Percentiles rank a stretch among this genome's conserved stretches.
phyloP scores from a whole-genome alignment of 2,329 filamentous ascomycete genomes.

The Cytospora mali region DNA sequence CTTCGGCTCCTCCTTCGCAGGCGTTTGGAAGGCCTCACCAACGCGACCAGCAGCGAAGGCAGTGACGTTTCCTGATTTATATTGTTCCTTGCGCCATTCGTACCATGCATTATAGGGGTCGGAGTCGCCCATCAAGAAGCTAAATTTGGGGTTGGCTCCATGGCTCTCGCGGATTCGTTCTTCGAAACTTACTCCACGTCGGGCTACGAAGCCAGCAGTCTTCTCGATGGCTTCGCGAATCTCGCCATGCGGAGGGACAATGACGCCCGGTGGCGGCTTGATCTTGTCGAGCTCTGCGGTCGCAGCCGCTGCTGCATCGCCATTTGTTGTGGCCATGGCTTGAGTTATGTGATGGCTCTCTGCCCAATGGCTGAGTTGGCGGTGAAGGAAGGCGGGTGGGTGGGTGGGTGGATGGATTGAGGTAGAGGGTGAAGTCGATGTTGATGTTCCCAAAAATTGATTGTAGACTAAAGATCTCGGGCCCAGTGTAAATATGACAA shows the following conservation, averaged over 20 bases:
- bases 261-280: conserved; percentile 80
- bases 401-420: conserved; percentile 7
- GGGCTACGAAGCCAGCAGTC: conserved; percentile 86
- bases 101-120: conserved; percentile 91
- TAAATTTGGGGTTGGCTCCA: conserved; percentile 83
- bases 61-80: conserved; percentile 81
- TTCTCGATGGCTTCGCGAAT: conserved; percentile 88
- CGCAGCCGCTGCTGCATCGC: conserved; percentile 52
- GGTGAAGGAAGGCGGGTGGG: conserved; percentile 27
- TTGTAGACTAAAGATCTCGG: neutral
- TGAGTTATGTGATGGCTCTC: conserved; percentile 26
- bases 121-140: conserved; percentile 77
- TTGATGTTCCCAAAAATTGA: conserved; percentile 1
- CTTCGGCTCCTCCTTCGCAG: conserved; percentile 67
- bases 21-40: conserved; percentile 59
- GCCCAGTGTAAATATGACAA: neutral
- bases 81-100: conserved; percentile 84
- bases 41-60: conserved; percentile 74
- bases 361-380: conserved; percentile 28
- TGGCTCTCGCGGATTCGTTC: conserved; percentile 86
- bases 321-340: conserved; percentile 50
- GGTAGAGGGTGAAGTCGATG: conserved; percentile 25
- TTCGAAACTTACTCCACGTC: conserved; percentile 71
- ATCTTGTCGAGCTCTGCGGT: conserved; percentile 61
- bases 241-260: conserved; percentile 82